A percentile compares a stretch with the other conserved stretches of the same genome.
Conservation (phyloP, 306 rosid species). For the Carpinus fangiana region DNA sequence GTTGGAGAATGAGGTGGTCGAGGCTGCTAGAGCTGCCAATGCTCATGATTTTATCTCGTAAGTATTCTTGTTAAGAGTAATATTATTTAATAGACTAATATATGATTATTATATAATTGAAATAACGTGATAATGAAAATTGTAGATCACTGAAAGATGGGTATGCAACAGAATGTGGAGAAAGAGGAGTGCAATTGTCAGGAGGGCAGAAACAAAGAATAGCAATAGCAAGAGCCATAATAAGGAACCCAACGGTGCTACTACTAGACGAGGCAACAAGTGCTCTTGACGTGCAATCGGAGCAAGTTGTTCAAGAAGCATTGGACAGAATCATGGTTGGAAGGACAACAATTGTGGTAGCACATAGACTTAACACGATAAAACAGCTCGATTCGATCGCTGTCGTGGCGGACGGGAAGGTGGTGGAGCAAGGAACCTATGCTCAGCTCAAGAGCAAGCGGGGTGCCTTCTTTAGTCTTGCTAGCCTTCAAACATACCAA, state of each 20-base stretch:
- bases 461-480: slow-evolving; percentile 86
- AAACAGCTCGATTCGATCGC: slow-evolving; percentile 80
- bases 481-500: slow-evolving; percentile 47
- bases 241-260: slow-evolving; percentile 71
- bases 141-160: slow-evolving; percentile 83
- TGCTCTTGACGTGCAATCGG: slow-evolving; percentile 87
- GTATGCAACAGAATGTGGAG: slow-evolving; percentile 89
- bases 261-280: slow-evolving; percentile 93
- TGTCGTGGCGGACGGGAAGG: slow-evolving; percentile 77
- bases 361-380: slow-evolving; percentile 87
- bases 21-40: slow-evolving; percentile 80
- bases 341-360: slow-evolving; percentile 86
- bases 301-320: slow-evolving; percentile 88
- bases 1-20: slow-evolving; percentile 69
- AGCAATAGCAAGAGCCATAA: slow-evolving; percentile 92
- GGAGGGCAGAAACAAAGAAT: slow-evolving; percentile 98
- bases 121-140: no score
- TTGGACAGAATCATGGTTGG: slow-evolving; percentile 82
- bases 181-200: slow-evolving; percentile 91
- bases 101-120: no score
- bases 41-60: slow-evolving; percentile 95
- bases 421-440: slow-evolving; percentile 80
- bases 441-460: slow-evolving; percentile 66
- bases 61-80: slow-evolving; percentile 22
- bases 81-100: background rate